Evolutionary conservation across 805 yeast genomes (phyloP).

Genomic region (Saccharomyces kudriavzevii): DNA sequence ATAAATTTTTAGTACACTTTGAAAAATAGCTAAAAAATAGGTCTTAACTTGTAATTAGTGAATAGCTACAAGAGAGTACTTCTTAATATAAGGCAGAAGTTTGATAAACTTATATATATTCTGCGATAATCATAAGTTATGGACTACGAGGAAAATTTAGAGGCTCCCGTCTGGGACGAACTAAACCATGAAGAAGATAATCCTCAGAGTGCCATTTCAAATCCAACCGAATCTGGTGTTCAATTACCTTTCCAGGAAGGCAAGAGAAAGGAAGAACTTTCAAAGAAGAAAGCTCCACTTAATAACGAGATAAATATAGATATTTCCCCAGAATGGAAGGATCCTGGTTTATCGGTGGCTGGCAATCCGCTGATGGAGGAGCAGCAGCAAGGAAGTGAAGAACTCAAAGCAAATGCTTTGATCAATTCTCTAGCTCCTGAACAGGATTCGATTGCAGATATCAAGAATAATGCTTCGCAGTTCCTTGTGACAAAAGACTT

Average conservation of each 20-base stretch:
- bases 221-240: conserved; percentile 17
- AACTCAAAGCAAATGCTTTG: conserved; percentile 16
- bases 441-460: conserved; percentile 34
- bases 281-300: neutral
- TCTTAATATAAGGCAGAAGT: neutral
- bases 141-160: conserved; percentile 23
- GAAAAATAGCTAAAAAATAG: neutral
- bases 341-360: conserved; percentile 1
- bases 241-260: conserved; percentile 13
- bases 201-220: conserved; percentile 6
- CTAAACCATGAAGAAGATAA: conserved; percentile 5
- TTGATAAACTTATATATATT: neutral
- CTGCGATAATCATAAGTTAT: conserved; percentile 4
- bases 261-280: conserved; percentile 3
- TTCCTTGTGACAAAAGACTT: conserved; percentile 17
- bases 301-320: neutral
- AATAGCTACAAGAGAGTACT: neutral
- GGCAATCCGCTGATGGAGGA: conserved; percentile 17
- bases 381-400: conserved; percentile 26
- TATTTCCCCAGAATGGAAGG: neutral
- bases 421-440: conserved; percentile 24
- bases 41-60: neutral
- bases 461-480: conserved; percentile 32
- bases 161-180: conserved; percentile 33
- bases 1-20: neutral